phyloP scores from a whole-genome alignment of 2,329 filamentous ascomycete species.

The Cladosporium austrohemisphaericum region DNA sequence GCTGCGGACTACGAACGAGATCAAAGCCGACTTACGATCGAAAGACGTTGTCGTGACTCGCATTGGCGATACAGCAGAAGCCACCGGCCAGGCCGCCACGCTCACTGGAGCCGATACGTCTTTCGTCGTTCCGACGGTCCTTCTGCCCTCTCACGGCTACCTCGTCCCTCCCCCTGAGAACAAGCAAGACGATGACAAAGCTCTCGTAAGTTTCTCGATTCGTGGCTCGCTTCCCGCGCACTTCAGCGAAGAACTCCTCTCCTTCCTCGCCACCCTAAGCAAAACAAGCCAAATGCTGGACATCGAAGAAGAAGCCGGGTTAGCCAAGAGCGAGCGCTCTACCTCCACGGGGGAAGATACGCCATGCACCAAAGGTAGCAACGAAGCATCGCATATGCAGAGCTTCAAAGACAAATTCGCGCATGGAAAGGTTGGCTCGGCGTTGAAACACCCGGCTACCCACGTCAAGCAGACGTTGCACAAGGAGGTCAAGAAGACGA shows the following conservation, averaged over 20 bases:
- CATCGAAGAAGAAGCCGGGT: constrained; percentile 10
- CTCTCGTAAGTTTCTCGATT: constrained; percentile 44
- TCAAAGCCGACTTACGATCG: constrained; percentile 23
- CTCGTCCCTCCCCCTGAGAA: constrained; percentile 44
- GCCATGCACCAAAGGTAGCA: too few species aligned
- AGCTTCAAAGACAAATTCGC: not conserved
- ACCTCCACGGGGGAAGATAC: too few species aligned
- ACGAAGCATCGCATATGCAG: too few species aligned
- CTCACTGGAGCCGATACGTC: constrained; percentile 39
- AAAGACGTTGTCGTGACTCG: not conserved
- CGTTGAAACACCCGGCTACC: not conserved
- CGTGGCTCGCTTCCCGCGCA: constrained; percentile 49
- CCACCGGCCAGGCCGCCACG: not conserved
- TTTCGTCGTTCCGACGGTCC: constrained; percentile 46
- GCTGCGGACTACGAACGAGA: constrained; percentile 47
- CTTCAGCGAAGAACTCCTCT: constrained; percentile 51
- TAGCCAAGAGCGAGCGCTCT: not conserved
- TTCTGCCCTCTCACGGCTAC: constrained; percentile 55
- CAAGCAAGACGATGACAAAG: constrained; percentile 41
- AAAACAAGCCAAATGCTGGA: constrained; percentile 51
- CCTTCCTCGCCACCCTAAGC: constrained; percentile 53
- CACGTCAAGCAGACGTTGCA: constrained; percentile 1
- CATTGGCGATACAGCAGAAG: not conserved
- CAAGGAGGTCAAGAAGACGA: constrained; percentile 8
- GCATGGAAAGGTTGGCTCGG: not conserved